Evolutionary conservation across 495 filamentous ascomycete species (phyloP).

Genomic region (Clohesyomyces aquaticus): DNA sequence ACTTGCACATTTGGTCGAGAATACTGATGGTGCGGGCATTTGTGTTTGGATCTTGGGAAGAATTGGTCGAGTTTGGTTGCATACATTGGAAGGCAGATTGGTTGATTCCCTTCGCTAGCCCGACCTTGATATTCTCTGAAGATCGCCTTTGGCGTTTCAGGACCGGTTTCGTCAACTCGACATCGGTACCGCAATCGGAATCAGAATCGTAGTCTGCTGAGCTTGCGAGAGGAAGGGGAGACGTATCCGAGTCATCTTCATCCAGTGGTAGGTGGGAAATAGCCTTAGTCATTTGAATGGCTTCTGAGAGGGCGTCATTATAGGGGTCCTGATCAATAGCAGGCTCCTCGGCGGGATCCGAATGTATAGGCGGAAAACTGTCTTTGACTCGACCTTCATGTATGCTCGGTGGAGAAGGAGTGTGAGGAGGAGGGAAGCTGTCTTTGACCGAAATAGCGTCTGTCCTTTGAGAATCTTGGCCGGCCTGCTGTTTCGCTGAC

Average conservation of each 20-base stretch:
- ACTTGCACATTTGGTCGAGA: slow-evolving; percentile 80
- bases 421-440: background rate
- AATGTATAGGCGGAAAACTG: slow-evolving; percentile 6
- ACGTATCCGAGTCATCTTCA: slow-evolving; percentile 36
- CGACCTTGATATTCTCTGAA: background rate
- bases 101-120: slow-evolving; percentile 36
- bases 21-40: slow-evolving; percentile 77
- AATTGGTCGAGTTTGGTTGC: slow-evolving; percentile 58
- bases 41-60: slow-evolving; percentile 54
- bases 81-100: slow-evolving; percentile 70
- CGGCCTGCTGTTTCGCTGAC: slow-evolving; percentile 19
- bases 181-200: slow-evolving; percentile 20
- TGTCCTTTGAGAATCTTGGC: slow-evolving; percentile 10
- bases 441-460: slow-evolving; percentile 11
- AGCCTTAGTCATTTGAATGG: slow-evolving; percentile 61
- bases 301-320: slow-evolving; percentile 59
- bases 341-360: background rate
- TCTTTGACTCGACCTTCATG: background rate
- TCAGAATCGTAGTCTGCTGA: slow-evolving; percentile 25
- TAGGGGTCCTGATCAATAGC: slow-evolving; percentile 27
- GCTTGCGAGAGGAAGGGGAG: slow-evolving; percentile 18
- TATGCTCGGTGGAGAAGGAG: background rate
- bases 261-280: slow-evolving; percentile 55
- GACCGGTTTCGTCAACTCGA: slow-evolving; percentile 18
- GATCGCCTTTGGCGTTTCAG: slow-evolving; percentile 17